These are phyloP conservation scores for Curvularia verruculosa DNA, from an alignment of 2,329 filamentous ascomycete species.

Conservation along the genomic window DNA sequence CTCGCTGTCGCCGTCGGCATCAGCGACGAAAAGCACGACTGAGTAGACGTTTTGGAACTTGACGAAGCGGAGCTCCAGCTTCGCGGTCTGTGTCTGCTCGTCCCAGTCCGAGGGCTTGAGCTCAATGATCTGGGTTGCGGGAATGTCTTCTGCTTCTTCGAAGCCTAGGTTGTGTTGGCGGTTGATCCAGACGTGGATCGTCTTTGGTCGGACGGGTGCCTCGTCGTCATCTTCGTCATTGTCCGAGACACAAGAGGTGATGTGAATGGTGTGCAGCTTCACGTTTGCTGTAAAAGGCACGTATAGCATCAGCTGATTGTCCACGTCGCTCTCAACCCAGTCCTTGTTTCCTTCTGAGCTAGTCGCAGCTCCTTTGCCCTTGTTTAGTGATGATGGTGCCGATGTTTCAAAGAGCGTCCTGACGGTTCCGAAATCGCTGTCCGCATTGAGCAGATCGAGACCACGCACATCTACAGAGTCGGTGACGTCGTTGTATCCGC, in stretches of 20 bases:
- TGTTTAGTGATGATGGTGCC: conserved; percentile 67
- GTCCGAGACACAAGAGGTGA: conserved; percentile 77
- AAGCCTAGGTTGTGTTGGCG: conserved; percentile 90
- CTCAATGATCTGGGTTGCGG: conserved; percentile 79
- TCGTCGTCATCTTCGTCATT: conserved; percentile 70
- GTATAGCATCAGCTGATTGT: conserved; percentile 94
- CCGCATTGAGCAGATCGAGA: conserved; percentile 85
- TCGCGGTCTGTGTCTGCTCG: conserved; percentile 56
- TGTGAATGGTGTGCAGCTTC: conserved; percentile 85
- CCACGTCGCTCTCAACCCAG: conserved; percentile 95
- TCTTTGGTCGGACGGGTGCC: conserved; percentile 78
- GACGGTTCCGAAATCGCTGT: conserved; percentile 75
- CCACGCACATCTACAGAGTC: conserved; percentile 78
- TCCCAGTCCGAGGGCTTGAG: conserved; percentile 79
- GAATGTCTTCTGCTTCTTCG: conserved; percentile 87
- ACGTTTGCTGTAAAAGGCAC: conserved; percentile 85
- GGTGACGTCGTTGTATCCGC: conserved; percentile 83
- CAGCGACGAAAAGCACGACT: conserved; percentile 84
- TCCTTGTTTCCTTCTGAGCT: conserved; percentile 62
- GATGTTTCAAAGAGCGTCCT: conserved; percentile 72
- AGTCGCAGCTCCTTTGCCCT: conserved; percentile 54
- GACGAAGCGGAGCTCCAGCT: conserved; percentile 77
- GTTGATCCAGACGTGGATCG: conserved; percentile 86
- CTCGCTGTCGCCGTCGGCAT: conserved; percentile 79
- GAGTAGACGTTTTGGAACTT: conserved; percentile 96